phyloP scores from a whole-genome alignment of 2,329 filamentous ascomycete species.

The Arthrobotrys sphaeroides region DNA sequence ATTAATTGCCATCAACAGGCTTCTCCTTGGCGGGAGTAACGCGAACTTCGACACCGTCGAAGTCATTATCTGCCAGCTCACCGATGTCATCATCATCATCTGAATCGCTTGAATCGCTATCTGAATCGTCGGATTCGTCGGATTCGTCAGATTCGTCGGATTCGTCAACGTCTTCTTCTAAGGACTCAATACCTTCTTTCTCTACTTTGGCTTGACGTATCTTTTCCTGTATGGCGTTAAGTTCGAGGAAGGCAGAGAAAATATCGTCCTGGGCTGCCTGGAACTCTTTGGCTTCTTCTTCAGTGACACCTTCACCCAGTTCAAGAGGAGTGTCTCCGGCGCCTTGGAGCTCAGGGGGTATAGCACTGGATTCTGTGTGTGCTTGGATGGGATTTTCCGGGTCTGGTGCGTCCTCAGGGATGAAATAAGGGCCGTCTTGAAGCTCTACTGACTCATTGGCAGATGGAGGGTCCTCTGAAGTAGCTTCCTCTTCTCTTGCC shows the following conservation, averaged over 20 bases:
- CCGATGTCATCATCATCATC: conserved; percentile 20
- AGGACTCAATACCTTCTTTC: neutral
- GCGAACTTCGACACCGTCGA: conserved; percentile 16
- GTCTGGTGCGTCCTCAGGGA: conserved; percentile 21
- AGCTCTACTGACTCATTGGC: conserved; percentile 30
- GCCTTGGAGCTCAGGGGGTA: conserved; percentile 17
- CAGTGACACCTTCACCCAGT: conserved; percentile 39
- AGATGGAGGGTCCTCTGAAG: conserved; percentile 1
- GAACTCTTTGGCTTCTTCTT: conserved; percentile 50
- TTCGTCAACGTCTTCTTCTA: neutral
- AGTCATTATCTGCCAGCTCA: conserved; percentile 25
- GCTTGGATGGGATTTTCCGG: neutral
- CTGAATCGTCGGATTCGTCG: no score
- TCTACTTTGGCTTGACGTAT: conserved; percentile 21
- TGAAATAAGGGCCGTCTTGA: conserved; percentile 47
- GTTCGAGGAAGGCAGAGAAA: conserved; percentile 47
- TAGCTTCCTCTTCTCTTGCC: no score
- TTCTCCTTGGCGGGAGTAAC: neutral
- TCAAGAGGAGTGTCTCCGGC: conserved; percentile 34
- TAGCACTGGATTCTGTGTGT: neutral
- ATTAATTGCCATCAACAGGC: conserved; percentile 5
- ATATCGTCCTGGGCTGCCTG: conserved; percentile 50
- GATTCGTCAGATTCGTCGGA: neutral
- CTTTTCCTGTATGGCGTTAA: conserved; percentile 37
- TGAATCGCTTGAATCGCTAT: conserved; percentile 1